Base-by-base conservation (phyloP, 768 basidiomycete species). In the Suillus placidus region DNA sequence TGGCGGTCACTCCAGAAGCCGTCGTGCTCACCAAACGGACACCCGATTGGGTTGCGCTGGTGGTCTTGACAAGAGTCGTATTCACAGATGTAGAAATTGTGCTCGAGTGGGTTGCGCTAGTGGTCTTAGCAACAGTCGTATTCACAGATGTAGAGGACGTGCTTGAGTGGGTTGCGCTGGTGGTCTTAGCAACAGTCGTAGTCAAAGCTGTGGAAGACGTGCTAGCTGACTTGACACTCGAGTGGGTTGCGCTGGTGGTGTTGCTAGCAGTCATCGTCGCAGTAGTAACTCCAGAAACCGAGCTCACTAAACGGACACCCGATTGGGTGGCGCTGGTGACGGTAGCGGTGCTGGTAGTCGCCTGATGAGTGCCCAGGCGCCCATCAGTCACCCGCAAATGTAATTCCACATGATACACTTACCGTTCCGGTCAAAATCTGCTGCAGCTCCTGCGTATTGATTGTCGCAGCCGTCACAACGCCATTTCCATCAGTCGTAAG, bases 401-500 rank as follows among this genome's bases (percentile, higher is more conserved):
- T 40, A 51, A 61, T 23, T 38, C 42, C 37, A 52, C 5, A 8
- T 16, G 51, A 52, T 52, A 16, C 30, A 34, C 64, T 54, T 62
- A 61, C 64, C 30, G 16, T 12, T 61, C 64, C 67, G 0, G 30
- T 4, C 3, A 71, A 57, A 18, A 73, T 71, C 45, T 72, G 68
- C 34, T 74, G 64, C 38, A 74, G 60, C 9, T 8, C 12, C 23
- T 75, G 68, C 3, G 61, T 66, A 20, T 75, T 70, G 32, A 74
- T 68, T 35, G 68, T 70, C 4, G 73, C 73, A n/a, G 72, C 70
- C 0, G 73, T 75, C 20, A 74, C 70, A 32, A 74, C 42, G 14
- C 68, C 73, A 30, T 75, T 72, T 18, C 71, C 71, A n/a, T 73
- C 69, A 61, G 61, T 73, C 26, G 72, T 73, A 20, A 74, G 70